Conservation (phyloP, 192 early-diverging fungal species). For the Coemansia sp. region DNA sequence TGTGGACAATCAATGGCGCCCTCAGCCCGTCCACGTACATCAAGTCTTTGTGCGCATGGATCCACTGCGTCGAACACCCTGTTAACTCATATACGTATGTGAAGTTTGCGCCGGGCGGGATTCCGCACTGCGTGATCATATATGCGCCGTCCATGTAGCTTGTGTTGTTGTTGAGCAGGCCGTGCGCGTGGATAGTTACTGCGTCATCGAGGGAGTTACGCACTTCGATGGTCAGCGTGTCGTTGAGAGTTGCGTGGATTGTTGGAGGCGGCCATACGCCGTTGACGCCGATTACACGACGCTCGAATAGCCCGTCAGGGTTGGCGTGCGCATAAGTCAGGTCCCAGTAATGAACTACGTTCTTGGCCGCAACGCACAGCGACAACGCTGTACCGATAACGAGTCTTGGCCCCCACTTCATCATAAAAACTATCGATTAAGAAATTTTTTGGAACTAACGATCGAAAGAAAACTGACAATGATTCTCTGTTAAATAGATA, state of each 20-base stretch:
- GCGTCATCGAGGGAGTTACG: conserved; percentile 60
- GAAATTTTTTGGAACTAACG: neutral
- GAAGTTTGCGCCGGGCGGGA: conserved; percentile 63
- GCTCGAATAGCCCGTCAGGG: conserved; percentile 63
- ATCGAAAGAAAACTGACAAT: too few relatives aligned
- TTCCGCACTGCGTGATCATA: conserved; percentile 73
- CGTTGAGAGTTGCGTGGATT: conserved; percentile 32
- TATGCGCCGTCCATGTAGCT: conserved; percentile 69
- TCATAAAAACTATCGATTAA: neutral
- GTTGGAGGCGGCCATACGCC: conserved; percentile 60
- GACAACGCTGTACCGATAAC: neutral
- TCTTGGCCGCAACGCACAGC: conserved; percentile 36
- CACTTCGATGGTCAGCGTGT: conserved; percentile 45
- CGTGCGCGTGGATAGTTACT: conserved; percentile 73
- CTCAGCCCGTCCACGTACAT: conserved; percentile 84
- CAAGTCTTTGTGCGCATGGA: conserved; percentile 66
- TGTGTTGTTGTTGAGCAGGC: conserved; percentile 73
- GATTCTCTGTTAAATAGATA: too few relatives aligned
- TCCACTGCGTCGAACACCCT: conserved; percentile 75
- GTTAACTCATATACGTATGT: conserved; percentile 68
- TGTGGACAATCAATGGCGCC: conserved; percentile 67
- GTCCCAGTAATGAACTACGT: conserved; percentile 68
- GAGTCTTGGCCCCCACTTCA: neutral
- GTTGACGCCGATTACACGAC: conserved; percentile 70
- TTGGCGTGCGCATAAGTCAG: conserved; percentile 64